Evolutionary conservation across 495 filamentous ascomycete species (phyloP), one percentile per base, ranked within the genome.

Genomic region (Podospora pseudopauciseta): DNA sequence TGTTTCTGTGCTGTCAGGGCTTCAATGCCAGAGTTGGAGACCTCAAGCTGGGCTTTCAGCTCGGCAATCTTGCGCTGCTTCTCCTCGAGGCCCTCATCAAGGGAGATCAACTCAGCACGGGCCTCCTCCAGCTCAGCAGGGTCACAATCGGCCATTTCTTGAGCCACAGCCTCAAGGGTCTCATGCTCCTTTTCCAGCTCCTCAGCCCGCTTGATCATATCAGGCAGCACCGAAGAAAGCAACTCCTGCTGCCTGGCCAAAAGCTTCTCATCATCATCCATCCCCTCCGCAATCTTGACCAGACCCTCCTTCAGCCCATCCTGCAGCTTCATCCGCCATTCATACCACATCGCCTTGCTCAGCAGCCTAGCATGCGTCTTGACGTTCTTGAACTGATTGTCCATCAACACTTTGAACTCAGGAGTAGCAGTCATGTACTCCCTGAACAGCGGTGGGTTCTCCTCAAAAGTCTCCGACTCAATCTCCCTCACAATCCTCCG

Each of bases 271-370:
- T 99, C 95, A 13, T 81, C 80, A 54, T 87, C 84, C 89, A 98
- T 90, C 49, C 90, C 91, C 57, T 91, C 86, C 0, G 84, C 81
- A 56, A 92, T 93, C 53, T 87, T 88, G 44, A 90, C 74, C 1
- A 99, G 85, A 2, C 90, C 92, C 68, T 92, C 88, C 73, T 89
- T 91, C 20, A 98, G 83, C 5, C 91, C 92, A 26, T 91, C 89
- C 15, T 97, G 88, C 28, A 97, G 86, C 71, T 92, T 92, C 87
- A 91, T 93, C 39, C 96, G 91, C 96, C 96, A 99, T 74, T 93
- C 90, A 75, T 99, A 98, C 96, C 96, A 99, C 78, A 92, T 94
- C 53, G 88, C 92, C 75, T 97, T 97, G 80, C 94, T 97, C 15
- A 92, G 84, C 5, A 96, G 82, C 55, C 96, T 83, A 3, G 96